Evolutionary conservation across 2,329 filamentous ascomycete species (phyloP), one percentile per base, ranked within the genome.

Genomic region (Cyphellophora europaea): DNA sequence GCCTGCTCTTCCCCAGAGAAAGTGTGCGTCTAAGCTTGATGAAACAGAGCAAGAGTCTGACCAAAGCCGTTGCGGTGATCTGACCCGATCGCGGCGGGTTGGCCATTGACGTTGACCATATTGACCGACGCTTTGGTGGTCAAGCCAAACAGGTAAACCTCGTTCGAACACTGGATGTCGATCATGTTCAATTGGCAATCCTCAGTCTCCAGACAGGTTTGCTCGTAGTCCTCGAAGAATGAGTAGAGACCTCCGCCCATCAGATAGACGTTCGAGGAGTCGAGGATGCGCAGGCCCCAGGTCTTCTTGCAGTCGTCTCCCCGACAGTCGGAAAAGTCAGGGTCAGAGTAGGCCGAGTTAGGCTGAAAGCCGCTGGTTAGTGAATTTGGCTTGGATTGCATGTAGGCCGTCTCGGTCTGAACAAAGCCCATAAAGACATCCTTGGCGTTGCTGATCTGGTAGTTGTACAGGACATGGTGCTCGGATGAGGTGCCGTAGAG

Each of bases 391-490:
- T 63, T 93, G 84, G 70, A 81, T 86, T 67, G 77, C 40, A 54
- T 58, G 47, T 84, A 87, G 19, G 87, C 82, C 4, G 87, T 94
- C 63, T 95, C 89, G 3, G 83, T 84, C 63, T 95, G 88, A 50
- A 93, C 85, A 33, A 84, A 64, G 8, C 74, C 79, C 71, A 93
- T 79, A 65, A 82, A 93, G 43, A 93, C 70, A 53, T 88, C 81
- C 52, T 76, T 69, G 2, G 87, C 84, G 43, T 79, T 79, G 53
- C 72, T 65, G 51, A 95, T 65, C 59, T 93, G 82, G 66, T 93
- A 94, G 66, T 95, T 89, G 61, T 78, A 79, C 6, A 76, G 57
- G 43, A 67, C 63, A 50, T 65, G 66, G 53, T 79, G 74, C 54
- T 79, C 74, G 4, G 71, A 71, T 1, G 69, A 62, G 0, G 84